Base-by-base conservation (phyloP, 768 basidiomycete genomes). In the Peribolospora baueri region DNA sequence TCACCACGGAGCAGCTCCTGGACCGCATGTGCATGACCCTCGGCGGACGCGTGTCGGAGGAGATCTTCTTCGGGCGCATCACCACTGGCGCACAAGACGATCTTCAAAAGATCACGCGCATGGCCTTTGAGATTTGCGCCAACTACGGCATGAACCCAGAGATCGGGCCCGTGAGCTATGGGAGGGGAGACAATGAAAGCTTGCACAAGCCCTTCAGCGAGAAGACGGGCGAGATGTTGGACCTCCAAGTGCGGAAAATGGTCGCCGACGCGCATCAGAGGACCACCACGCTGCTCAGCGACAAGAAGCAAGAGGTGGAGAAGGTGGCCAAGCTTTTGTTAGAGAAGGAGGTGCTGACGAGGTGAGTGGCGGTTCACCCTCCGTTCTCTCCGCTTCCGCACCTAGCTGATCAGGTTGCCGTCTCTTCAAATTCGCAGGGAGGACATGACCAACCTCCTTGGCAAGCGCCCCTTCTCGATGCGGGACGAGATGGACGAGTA, bases 191-290 rank as follows among this genome's bases (percentile, higher is more conserved):
- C 48, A 80, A 80, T 48, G 87, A 91, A 65, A 72, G 76, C 53
- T 91, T 87, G 81, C 84, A 84, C 53, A 98, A 98, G 67, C 93
- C 91, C 5, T 98, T 97, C 73, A 87, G 84, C 62, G 93, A 98
- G 74, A 84, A 83, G 68, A 97, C 93, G 0, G 85, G 82, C 1
- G 84, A 97, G 70, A 82, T 88, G 74, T 71, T 97, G 11, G 93
- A 98, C 64, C 66, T 65, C 6, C 80, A 88, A 69, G 90, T 97
- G 25, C 81, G 86, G 65, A 88, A 84, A 72, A 93, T 97, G 88
- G 88, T 95, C 62, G 81, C 78, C 13, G 74, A 73, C 55, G 87
- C 90, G 0, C 85, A 97, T 64, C 71, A 75, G 56, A 77, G 90
- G 53, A 95, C 93, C 51, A 80, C 75, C 41, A 73, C 79, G 43